Conservation (phyloP, 1,139 yeast genomes). For the Citeromyces siamensis region DNA sequence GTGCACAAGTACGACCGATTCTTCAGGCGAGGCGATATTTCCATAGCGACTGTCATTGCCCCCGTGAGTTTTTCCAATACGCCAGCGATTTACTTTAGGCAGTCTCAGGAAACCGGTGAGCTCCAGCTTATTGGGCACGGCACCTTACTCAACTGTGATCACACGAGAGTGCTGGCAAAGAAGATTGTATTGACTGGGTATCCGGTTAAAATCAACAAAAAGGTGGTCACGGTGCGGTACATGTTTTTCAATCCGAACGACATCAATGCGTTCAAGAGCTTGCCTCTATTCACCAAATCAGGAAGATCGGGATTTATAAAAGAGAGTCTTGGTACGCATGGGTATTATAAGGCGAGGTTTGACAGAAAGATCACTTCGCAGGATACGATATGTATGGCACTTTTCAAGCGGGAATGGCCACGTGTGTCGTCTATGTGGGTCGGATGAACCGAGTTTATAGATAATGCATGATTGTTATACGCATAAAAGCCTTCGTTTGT, state of each 20-base stretch:
- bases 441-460: too few species aligned
- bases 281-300: constrained; percentile 83
- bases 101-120: constrained; percentile 28
- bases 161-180: constrained; percentile 75
- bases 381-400: constrained; percentile 88
- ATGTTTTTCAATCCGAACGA: constrained; percentile 95
- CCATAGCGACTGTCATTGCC: constrained; percentile 80
- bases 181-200: constrained; percentile 87
- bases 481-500: too few species aligned
- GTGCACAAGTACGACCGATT: constrained; percentile 82
- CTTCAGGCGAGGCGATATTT: constrained; percentile 62
- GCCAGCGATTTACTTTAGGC: constrained; percentile 64
- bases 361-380: constrained; percentile 87
- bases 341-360: constrained; percentile 92
- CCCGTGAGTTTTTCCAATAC: constrained; percentile 81
- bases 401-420: constrained; percentile 94
- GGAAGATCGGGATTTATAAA: constrained; percentile 93
- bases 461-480: too few species aligned
- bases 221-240: constrained; percentile 84
- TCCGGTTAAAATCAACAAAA: constrained; percentile 90
- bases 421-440: constrained; percentile 25
- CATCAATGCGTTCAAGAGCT: constrained; percentile 79
- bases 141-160: constrained; percentile 78
- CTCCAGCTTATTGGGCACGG: constrained; percentile 82
- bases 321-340: constrained; percentile 96